Percentiles rank a stretch among this genome's conserved stretches.
Conservation (phyloP, 805 yeast genomes). For the Teunomyces aglyptinius region DNA sequence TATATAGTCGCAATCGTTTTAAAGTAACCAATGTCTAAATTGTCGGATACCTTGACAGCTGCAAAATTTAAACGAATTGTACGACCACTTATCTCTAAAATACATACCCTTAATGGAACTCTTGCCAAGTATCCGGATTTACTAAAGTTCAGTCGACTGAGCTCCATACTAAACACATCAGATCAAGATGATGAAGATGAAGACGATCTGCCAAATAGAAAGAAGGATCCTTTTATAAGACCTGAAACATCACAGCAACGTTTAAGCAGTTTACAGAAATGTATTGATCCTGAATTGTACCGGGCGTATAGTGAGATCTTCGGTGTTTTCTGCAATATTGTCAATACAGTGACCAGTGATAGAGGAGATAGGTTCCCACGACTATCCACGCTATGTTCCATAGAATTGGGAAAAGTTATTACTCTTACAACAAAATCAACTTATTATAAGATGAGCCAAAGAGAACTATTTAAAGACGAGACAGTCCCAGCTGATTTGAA, state of each 20-base stretch:
- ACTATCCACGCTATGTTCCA: slow-evolving; percentile 24
- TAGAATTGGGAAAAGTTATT: slow-evolving; percentile 32
- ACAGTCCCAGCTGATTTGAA: slow-evolving; percentile 24
- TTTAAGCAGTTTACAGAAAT: slow-evolving; percentile 23
- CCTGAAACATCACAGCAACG: slow-evolving; percentile 22
- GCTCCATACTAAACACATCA: neutral
- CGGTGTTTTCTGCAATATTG: slow-evolving; percentile 25
- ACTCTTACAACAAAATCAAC: slow-evolving; percentile 35
- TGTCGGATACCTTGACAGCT: slow-evolving; percentile 2
- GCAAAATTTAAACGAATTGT: slow-evolving; percentile 32
- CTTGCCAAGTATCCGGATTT: slow-evolving; percentile 25
- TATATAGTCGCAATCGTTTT: neutral
- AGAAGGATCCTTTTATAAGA: slow-evolving; percentile 1
- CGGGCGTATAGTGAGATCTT: slow-evolving; percentile 32
- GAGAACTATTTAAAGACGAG: slow-evolving; percentile 22
- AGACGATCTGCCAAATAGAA: neutral
- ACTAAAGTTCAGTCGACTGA: slow-evolving; percentile 12
- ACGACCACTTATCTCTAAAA: slow-evolving; percentile 37
- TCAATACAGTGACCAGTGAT: slow-evolving; percentile 13
- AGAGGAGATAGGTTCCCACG: slow-evolving; percentile 5
- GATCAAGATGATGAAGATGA: neutral
- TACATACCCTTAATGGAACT: slow-evolving; percentile 32
- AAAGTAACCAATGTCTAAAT: neutral
- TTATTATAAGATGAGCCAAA: slow-evolving; percentile 30
- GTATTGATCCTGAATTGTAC: slow-evolving; percentile 25